Conservation (phyloP, 176 grass and related monocot species). For the Hordeum vulgare region MorexV3_pseudomolecules_assembly NC_058522.1:314758077-314758576, state of each 20-base stretch:
- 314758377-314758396: not conserved
- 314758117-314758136: not conserved
- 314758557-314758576: not conserved
- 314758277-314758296: conserved; percentile 45
- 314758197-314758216: conserved; percentile 31
- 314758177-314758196: not conserved
- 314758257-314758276: conserved; percentile 84
- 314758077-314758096: conserved; percentile 16
- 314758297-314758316: conserved; percentile 47
- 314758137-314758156: not conserved
- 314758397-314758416: not conserved
- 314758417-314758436: not conserved
- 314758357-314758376: conserved; percentile 7
- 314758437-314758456: not conserved
- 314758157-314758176: not conserved
- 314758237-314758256: conserved; percentile 33
- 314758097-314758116: conserved; percentile 8
- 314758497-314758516: not conserved
- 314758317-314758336: conserved; percentile 38
- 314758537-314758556: conserved; percentile 1
- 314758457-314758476: conserved; percentile 7
- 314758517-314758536: not conserved
- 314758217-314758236: conserved; percentile 13
- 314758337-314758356: conserved; percentile 34
- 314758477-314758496: not conserved